Evolutionary conservation across 2,329 filamentous ascomycete genomes (phyloP), one percentile per base, ranked within the genome.

Genomic region (Colletotrichum liriopes): DNA sequence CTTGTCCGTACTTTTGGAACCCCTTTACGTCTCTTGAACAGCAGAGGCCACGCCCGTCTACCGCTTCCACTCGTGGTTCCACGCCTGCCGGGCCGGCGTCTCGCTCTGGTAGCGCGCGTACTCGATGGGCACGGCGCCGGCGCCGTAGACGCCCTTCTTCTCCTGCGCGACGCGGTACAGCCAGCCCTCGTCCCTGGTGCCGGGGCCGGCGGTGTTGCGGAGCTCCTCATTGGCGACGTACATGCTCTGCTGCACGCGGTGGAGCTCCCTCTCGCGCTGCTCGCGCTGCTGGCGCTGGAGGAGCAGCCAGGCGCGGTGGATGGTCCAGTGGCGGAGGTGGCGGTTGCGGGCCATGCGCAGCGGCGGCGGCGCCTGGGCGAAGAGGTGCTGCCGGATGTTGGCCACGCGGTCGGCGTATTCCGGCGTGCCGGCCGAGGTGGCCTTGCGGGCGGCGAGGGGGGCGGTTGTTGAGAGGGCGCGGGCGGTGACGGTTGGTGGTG

Each of bases 271-370:
- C 80, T 93, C 88, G 63, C 91, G 88, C 45, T 86, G 84, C 75
- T 89, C 86, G 60, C 91, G 91, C 77, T 91, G 88, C 80, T 93
- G 89, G 76, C 92, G 89, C 77, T 92, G 91, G 84, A 93, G 93
- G 39, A 98, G 87, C 78, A 94, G 88, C 94, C 95, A 98, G 29
- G 96, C 96, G 77, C 96, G 95, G 87, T 98, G 95, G 83, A 99
- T 98, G 63, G 96, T 98, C 96, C 96, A 99, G 87, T 99, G 96
- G 58, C 96, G 94, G 75, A 99, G 91, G 83, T 91, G 90, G 68
- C 96, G 92, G 82, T 93, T 93, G 77, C 96, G 94, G 51, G 91
- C 94, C 89, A 98, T 95, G 78, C 94, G 93, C 75, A 99, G 90
- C 0, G 96, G 95, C 0, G 89, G 84, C 6, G 88, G 88, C 0